Evolutionary conservation across 2,329 filamentous ascomycete genomes (phyloP), one percentile per base, ranked within the genome.

Genomic region (Macrophomina pseudophaseolina): DNA sequence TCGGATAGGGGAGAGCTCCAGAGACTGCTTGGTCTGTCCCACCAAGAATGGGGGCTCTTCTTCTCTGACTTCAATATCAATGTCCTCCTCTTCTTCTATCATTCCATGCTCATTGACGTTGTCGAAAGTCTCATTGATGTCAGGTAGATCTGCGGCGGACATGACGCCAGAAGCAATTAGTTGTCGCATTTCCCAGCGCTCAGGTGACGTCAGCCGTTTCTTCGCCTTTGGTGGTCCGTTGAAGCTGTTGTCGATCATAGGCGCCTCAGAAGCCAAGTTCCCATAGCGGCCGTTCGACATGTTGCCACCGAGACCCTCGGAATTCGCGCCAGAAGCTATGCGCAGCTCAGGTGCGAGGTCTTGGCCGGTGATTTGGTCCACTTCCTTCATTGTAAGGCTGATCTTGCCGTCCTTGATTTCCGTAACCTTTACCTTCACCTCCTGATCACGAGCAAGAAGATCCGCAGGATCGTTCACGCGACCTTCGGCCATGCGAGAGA

Each of bases 181-280:
- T 75, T 99, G 95, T 69, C 94, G 89, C 69, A 99, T 97, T 77
- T 99, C 95, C 94, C 95, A 99, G 74, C 95, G 85, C 76, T 99
- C 95, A 1, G 95, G 95, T 14, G 94, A 97, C 0, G 94, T 98
- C 90, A 98, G 90, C 63, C 95, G 87, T 82, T 99, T 99, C 77
- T 92, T 93, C 65, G 90, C 90, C 53, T 84, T 86, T 70, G 84
- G 82, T 0, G 83, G 84, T 7, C 83, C 82, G 48, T 83, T 82
- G 56, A 75, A 75, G 30, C 71, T 75, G 49, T 82, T 84, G 72
- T 91, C 88, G 67, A 92, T 87, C 14, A 90, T 85, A 2, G 88
- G 86, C 0, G 90, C 85, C 42, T 79, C 78, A n/a, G 79, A 81
- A 60, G 76, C 81, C 30, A 86, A 75, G 59, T 82, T 84, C 7